Base-by-base conservation (phyloP, 768 basidiomycete species). In the Pisolithus sp. region DNA sequence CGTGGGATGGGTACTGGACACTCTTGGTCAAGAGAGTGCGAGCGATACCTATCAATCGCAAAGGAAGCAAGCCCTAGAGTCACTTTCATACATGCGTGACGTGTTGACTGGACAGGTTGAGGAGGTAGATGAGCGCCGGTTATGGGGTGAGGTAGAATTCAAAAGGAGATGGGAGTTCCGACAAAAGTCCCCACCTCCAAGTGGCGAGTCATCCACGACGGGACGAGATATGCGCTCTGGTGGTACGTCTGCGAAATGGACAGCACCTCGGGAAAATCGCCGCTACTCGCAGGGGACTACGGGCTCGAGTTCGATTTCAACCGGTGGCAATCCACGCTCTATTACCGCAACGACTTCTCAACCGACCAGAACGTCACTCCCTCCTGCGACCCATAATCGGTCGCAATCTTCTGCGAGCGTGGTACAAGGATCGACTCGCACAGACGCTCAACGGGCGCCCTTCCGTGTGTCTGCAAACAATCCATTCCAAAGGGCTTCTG, bases 71-170 rank as follows among this genome's bases (percentile, higher is more conserved):
- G 86, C 90, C 0, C 63, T 93, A 46, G 86, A 89, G 60, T 82
- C 83, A 10, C 70, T 93, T 37, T 75, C 85, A 10, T 88, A 91
- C 67, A 83, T 90, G 51, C 76, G 86, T 55, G 89, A 91, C 57
- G 74, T 89, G 15, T 70, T 93, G 38, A 74, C 78, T 53, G 79
- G 81, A 34, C 73, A 74, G 50, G 67, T 72, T 9, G 67, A 67
- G 26, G 71, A 75, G 23, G 63, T 91, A 41, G 89, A 92, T 20
- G 82, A 85, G 39, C 81, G 81, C 24, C 75, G 84, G 45, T 69
- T 92, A 39, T 69, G 82, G 50, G 78, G 82, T 31, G 83, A 82
- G 54, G 73, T 70, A 49, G 76, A 77, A 41, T 63, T 69, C 48
- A 60, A 59, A 41, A 73, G 69, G 59, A 72, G 72, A 59, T 65